Evolutionary conservation across 805 yeast genomes (phyloP), one percentile per base, ranked within the genome.

Genomic region (Starmerella stigmatis): DNA sequence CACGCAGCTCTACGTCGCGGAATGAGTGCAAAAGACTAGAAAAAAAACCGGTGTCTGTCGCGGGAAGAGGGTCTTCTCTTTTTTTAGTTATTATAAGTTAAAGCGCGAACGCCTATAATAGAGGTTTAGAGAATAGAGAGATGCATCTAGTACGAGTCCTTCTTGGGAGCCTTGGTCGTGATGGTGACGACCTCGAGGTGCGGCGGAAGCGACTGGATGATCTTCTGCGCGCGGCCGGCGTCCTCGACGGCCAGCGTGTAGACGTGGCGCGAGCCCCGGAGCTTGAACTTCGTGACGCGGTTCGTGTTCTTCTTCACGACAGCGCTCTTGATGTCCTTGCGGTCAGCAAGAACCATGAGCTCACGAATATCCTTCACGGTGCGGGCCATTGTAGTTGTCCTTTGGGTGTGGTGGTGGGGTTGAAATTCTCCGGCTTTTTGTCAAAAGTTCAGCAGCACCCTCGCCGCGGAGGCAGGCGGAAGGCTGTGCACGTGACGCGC

Each of bases 201-300:
- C 69, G 98, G 94, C 71, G 97, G 96, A 65, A 92, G 78, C 65
- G 97, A 83, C 77, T 88, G 96, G 67, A 84, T 80, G 74, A 92
- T 79, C 78, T 92, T 92, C 81, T 84, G 79, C 65, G 97, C 97
- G 79, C 86, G 88, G 71, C 85, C 81, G 65, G 86, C 82, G 71
- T 92, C 97, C 75, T 82, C 78, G 65, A 92, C 89, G 61, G 83
- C 83, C 72, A 89, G 77, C 62, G 98, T 92, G 84, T 92, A 92
- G 67, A 86, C 79, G 77, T 83, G 71, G 71, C 76, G 86, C 57
- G 95, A 65, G 71, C 96, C 96, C 79, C 97, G 86, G 66, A 92
- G 85, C 84, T 92, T 92, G 88, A 92, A 92, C 75, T 92, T 92
- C 76, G 96, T 86, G 74, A 83, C 92, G 79, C 76, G 75, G 73